Base-by-base conservation (phyloP, 495 filamentous ascomycete species). In the Aspergillus heteromorphus region DNA sequence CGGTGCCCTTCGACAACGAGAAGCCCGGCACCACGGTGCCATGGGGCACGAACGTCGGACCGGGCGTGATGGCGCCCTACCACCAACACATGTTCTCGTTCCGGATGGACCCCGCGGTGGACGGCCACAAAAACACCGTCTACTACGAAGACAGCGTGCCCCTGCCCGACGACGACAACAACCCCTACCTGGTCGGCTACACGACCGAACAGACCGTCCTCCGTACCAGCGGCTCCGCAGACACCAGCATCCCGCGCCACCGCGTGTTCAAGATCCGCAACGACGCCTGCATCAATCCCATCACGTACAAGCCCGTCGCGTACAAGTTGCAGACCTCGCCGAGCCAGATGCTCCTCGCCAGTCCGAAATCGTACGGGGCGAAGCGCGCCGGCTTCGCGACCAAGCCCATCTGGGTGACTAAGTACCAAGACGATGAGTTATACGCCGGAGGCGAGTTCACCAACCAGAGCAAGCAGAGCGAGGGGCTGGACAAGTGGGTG, bases 11-110 rank as follows among this genome's bases (percentile, higher is more conserved):
- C 56, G 87, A 89, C 55, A 70, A 74, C 27, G 49, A 68, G 8
- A 61, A 64, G 5, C 36, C 16, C 18, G 71, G 70, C 34, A 78
- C 85, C 13, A 70, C 70, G 1, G 68, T 72, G 0, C 88, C 80
- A 21, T 96, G 85, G 78, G 92, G 92, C 40, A 97, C 92, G 0
- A 79, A 92, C 42, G 89, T 97, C 2, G 87, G 89, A 48, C 91
- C 90, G 0, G 91, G 89, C 1, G 89, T 92, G 6, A 80, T 95
- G 42, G 90, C 80, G 6, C 75, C 83, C 45, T 80, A 78, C 62
- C 92, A 97, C 59, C 92, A 97, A 62, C 92, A 97, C 72, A 85
- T 96, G 65, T 95, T 97, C 73, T 89, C 86, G 4, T 83, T 96
- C 5, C 88, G 92, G 9, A 79, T 97, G 17, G 91, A 97, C 63